Percentiles rank a stretch among this genome's conserved stretches.
These are phyloP conservation scores for Rubroshorea leprosula DNA, from an alignment of 345 rosid genomes.

Conservation along the genomic window DNA sequence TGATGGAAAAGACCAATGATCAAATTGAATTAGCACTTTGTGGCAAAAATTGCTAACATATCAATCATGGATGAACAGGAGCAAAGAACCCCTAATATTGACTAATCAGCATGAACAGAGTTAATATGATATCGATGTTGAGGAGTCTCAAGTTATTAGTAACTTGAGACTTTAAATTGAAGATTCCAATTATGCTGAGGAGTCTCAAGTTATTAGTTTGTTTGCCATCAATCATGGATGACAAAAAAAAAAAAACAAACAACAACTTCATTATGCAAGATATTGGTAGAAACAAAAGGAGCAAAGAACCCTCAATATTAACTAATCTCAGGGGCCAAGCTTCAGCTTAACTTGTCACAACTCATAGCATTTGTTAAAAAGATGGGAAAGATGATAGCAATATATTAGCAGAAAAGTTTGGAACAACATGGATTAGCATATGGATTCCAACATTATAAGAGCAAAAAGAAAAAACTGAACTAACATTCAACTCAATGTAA, in stretches of 20 bases:
- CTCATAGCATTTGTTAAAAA: neutral
- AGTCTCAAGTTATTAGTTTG: too few relatives aligned
- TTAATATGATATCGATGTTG: neutral
- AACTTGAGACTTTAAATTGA: too few relatives aligned
- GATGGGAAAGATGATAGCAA: neutral
- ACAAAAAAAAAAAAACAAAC: too few relatives aligned
- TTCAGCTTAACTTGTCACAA: neutral
- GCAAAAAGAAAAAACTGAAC: neutral
- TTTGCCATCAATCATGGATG: neutral
- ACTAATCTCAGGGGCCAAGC: neutral
- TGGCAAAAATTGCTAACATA: neutral
- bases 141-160: too few relatives aligned
- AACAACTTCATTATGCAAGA: too few relatives aligned
- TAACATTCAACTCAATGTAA: neutral
- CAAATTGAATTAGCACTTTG: neutral
- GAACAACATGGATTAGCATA: neutral
- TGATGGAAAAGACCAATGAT: neutral
- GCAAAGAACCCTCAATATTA: too few relatives aligned
- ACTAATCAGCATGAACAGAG: neutral
- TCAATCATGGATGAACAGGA: neutral
- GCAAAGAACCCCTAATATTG: neutral
- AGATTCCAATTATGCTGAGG: too few relatives aligned
- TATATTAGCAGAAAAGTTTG: conserved; percentile 5
- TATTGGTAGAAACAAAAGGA: too few relatives aligned
- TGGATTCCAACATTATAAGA: conserved; percentile 1